Conservation (phyloP, 805 yeast genomes). For the Saccharomycopsis vini region DNA sequence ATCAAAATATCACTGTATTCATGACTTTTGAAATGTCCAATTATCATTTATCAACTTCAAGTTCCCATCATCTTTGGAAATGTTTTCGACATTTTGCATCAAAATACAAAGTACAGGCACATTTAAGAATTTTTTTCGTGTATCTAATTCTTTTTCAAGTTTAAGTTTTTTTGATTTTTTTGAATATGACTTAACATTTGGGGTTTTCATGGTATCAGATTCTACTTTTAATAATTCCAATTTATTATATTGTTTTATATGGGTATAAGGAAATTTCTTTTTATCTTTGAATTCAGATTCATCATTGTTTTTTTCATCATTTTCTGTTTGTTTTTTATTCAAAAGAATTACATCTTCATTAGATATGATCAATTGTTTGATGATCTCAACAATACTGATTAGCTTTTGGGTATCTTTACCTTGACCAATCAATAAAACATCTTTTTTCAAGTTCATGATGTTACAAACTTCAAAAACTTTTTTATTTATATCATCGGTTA, state of each 20-base stretch:
- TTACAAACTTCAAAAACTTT: not conserved
- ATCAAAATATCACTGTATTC: too few species aligned
- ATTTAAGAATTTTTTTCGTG: not conserved
- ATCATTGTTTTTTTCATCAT: not conserved
- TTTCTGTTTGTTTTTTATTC: not conserved
- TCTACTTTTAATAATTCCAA: not conserved
- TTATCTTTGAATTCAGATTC: not conserved
- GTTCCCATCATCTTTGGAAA: not conserved
- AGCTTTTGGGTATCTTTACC: conserved; percentile 12
- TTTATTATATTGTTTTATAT: conserved; percentile 1
- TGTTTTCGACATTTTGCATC: not conserved
- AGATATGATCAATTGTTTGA: conserved; percentile 3
- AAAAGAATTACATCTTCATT: not conserved
- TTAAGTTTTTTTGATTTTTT: not conserved
- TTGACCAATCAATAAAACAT: conserved; percentile 3
- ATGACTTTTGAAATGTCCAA: not conserved
- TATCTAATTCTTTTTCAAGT: not conserved
- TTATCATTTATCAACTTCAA: not conserved
- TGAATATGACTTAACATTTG: not conserved
- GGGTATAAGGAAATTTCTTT: not conserved
- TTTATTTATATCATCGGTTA: conserved; percentile 5
- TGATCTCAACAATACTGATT: conserved; percentile 10
- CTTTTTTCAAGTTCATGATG: not conserved
- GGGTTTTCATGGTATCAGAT: not conserved
- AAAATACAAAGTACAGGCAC: not conserved